Base-by-base conservation (phyloP, 139 green algal species). In the Tetradesmus lagerheimii region DNA sequence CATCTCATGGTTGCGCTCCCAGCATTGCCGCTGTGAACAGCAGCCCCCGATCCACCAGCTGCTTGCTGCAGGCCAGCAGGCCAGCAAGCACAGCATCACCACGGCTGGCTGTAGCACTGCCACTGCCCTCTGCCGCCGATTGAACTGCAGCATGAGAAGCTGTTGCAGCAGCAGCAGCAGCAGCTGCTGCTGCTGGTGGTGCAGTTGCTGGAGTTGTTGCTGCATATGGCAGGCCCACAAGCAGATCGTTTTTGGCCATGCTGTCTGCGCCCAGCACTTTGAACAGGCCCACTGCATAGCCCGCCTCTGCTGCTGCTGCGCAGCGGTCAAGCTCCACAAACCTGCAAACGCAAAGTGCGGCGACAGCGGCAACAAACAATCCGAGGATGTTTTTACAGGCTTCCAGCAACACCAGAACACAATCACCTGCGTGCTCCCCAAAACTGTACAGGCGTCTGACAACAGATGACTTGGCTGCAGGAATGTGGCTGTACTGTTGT, bases 171-270 rank as follows among this genome's bases (percentile, higher is more conserved):
- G 18, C 8, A 62, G 1, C 57, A 31, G 57, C 57, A 31, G 57
- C 53, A 27, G 53, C 15, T 5, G 15, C 25, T n/a, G 57, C 57
- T 66, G 15, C 57, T 71, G 57, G 20, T 71, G 80, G 43, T 67
- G 43, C 80, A 50, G 29, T 15, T 66, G 15, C 57, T 71, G 57
- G 20, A 31, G 80, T 43, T 67, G 43, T 43, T 76, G 29, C 11
- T 79, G 62, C 64, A 4, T 35, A 25, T 37, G 83, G 94, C 57
- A 94, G 89, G 2, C 94, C 94, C 0, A 95, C 90, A 18, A 96
- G 47, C 38, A 96, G 50, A 47, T 96, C 94, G 2, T 86, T 91
- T 80, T 96, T 96, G 18, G 93, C 94, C 89, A 92, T 96, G 20
- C 23, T 34, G 11, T 82, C 71, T 27, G 87, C 90, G 1, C 92